Evolutionary conservation across 2,329 filamentous ascomycete species (phyloP).

Genomic region (Trichophyton equinum): DNA sequence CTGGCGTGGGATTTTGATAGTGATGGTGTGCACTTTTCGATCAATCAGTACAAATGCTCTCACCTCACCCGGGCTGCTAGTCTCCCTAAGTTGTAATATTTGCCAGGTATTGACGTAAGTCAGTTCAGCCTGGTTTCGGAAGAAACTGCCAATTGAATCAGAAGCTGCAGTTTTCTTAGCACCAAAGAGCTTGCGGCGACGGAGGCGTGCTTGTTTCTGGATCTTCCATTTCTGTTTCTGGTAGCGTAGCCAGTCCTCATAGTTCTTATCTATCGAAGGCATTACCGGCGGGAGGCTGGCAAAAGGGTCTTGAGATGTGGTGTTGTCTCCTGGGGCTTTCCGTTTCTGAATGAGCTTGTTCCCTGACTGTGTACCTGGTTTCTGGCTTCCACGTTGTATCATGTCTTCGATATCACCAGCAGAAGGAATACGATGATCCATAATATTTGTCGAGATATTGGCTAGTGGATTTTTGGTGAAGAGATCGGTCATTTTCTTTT

Average conservation of each 20-base stretch:
- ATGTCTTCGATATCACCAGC: constrained; percentile 62
- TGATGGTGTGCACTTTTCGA: constrained; percentile 76
- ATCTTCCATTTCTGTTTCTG: constrained; percentile 99
- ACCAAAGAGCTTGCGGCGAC: constrained; percentile 83
- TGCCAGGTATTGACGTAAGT: constrained; percentile 94
- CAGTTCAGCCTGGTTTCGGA: constrained; percentile 82
- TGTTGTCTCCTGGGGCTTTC: constrained; percentile 54
- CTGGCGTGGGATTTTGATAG: constrained; percentile 76
- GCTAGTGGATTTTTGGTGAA: constrained; percentile 57
- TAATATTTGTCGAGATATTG: constrained; percentile 52
- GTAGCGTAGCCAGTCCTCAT: constrained; percentile 75
- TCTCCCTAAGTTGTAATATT: constrained; percentile 71
- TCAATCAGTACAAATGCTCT: constrained; percentile 86
- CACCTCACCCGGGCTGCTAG: constrained; percentile 75
- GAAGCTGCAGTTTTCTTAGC: constrained; percentile 55
- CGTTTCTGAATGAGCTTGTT: constrained; percentile 50
- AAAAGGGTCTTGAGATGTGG: constrained; percentile 62
- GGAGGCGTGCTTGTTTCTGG: constrained; percentile 76
- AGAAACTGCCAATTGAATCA: constrained; percentile 56
- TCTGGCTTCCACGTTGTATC: constrained; percentile 54
- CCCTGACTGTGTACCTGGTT: constrained; percentile 50
- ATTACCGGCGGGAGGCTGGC: constrained; percentile 69
- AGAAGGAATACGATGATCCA: constrained; percentile 44
- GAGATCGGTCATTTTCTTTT: constrained; percentile 94
- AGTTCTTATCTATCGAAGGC: constrained; percentile 76